Evolutionary conservation across 1,284 basidiomycete genomes (phyloP).

Genomic region (Laetiporus sulphureus): DNA sequence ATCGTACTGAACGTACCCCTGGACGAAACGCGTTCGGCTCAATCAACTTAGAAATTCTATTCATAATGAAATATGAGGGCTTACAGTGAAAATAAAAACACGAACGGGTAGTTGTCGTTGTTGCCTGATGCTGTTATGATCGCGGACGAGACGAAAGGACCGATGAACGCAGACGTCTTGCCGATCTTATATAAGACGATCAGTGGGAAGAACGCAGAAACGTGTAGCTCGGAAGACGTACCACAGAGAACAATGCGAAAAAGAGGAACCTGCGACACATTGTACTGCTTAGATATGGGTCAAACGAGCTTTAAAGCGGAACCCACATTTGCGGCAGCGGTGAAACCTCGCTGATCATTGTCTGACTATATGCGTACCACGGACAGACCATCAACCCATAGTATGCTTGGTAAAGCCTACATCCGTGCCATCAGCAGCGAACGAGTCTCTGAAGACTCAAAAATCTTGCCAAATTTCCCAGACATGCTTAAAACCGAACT

Average conservation of each 20-base stretch:
- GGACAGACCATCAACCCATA: constrained; percentile 78
- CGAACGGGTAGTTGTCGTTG: constrained; percentile 79
- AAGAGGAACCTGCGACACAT: constrained; percentile 73
- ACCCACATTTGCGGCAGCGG: constrained; percentile 64
- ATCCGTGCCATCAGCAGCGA: not conserved
- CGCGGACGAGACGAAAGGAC: constrained; percentile 71
- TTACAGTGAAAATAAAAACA: constrained; percentile 69
- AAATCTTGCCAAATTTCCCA: constrained; percentile 67
- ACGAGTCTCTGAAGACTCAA: not conserved
- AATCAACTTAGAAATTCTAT: too few relatives aligned
- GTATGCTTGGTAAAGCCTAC: constrained; percentile 62
- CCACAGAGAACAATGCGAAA: constrained; percentile 72
- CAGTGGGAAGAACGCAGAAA: not conserved
- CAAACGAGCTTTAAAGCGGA: constrained; percentile 5
- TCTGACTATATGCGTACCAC: constrained; percentile 82
- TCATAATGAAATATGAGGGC: too few relatives aligned
- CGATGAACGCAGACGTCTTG: constrained; percentile 80
- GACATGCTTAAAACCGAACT: constrained; percentile 75
- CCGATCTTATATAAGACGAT: constrained; percentile 38
- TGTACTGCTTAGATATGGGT: constrained; percentile 2
- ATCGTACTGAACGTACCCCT: constrained; percentile 57
- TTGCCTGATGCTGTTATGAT: constrained; percentile 64
- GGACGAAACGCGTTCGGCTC: too few relatives aligned
- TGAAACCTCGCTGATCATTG: constrained; percentile 80
- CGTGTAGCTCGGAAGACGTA: constrained; percentile 21